phyloP scores from a whole-genome alignment of 1,284 basidiomycete species.

The Cutaneotrichosporon sp. region DNA sequence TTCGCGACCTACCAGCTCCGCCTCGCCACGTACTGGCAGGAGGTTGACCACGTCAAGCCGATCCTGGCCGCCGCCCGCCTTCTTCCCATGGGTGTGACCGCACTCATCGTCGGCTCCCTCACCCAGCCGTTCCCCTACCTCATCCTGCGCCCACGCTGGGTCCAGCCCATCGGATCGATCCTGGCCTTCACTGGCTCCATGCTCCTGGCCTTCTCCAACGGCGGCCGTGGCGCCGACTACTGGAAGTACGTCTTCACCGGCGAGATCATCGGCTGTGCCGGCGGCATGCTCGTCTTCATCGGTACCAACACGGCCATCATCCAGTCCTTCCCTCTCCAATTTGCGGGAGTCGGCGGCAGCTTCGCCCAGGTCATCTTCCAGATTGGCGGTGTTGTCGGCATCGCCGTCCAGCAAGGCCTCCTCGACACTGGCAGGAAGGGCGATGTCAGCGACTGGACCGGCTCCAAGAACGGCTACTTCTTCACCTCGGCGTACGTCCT shows the following conservation, averaged over 20 bases:
- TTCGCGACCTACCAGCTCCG: slow-evolving; percentile 49
- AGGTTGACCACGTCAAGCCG: slow-evolving; percentile 38
- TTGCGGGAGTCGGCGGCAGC: slow-evolving; percentile 43
- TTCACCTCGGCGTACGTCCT: slow-evolving; percentile 44
- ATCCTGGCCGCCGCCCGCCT: slow-evolving; percentile 49
- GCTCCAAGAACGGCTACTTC: slow-evolving; percentile 42
- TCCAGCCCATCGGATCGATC: slow-evolving; percentile 38
- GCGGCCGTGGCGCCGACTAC: slow-evolving; percentile 46
- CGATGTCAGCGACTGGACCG: slow-evolving; percentile 42
- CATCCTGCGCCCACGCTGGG: slow-evolving; percentile 44
- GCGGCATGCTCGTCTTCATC: slow-evolving; percentile 50
- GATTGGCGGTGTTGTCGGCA: slow-evolving; percentile 49
- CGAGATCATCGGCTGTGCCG: slow-evolving; percentile 44
- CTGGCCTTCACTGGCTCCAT: slow-evolving; percentile 43
- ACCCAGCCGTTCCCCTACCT: slow-evolving; percentile 42
- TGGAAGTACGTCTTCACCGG: slow-evolving; percentile 49
- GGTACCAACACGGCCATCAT: slow-evolving; percentile 47
- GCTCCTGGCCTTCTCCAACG: slow-evolving; percentile 45
- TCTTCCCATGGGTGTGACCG: slow-evolving; percentile 49
- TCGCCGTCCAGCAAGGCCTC: slow-evolving; percentile 47
- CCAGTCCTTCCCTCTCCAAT: slow-evolving; percentile 42
- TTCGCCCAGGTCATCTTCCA: slow-evolving; percentile 52
- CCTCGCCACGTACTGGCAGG: slow-evolving; percentile 50
- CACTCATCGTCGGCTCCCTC: slow-evolving; percentile 39
- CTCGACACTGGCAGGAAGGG: slow-evolving; percentile 36